Base-by-base conservation (phyloP, 208 protist genomes). In the Acanthamoeba sp. region DNA sequence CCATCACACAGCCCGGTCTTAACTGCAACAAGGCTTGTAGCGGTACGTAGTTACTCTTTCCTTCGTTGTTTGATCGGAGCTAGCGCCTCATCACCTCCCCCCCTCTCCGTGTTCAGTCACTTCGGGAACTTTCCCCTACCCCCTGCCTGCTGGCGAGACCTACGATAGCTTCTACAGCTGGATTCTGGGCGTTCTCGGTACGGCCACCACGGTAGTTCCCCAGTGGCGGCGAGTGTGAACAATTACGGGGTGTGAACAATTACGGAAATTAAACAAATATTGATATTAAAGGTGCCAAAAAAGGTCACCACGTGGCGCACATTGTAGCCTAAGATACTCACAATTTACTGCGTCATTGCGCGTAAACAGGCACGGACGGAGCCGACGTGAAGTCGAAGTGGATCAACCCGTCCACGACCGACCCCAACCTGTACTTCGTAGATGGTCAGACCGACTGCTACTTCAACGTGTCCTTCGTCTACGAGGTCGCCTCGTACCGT, bases 381-480 rank as follows among this genome's bases (percentile, higher is more conserved):
- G 66, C n/a, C 0, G 1, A 7, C 18, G 89, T 93, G 18, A 40
- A 84, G 0, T 1, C 10, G 6, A 0, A 42, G 27, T 93, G 29
- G 27, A 42, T 93, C 36, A 34, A 93, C 89, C 0, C 2, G 1
- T 20, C 29, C 32, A 93, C 32, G 9, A 59, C 66, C 62, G 64
- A 93, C 71, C 89, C 89, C 38, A 93, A 93, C 66, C 34, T 93
- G 9, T 93, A 59, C 52, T 93, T 93, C 42, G 55, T 20, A 36
- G 66, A 48, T 29, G 50, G 12, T 1, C 9, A 12, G 14, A 82
- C 89, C 0, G 20, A 59, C 48, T 93, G 89, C n/a, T 82, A 64
- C 34, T 0, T 93, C 40, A 93, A 93, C 66, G 22, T 93, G 36
- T 62, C 89, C 12, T 93, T 93, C 69, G 69, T 82, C n/a, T 93